Conservation (phyloP, 2,329 filamentous ascomycete species). For the Arthrocladium fulminans region DNA sequence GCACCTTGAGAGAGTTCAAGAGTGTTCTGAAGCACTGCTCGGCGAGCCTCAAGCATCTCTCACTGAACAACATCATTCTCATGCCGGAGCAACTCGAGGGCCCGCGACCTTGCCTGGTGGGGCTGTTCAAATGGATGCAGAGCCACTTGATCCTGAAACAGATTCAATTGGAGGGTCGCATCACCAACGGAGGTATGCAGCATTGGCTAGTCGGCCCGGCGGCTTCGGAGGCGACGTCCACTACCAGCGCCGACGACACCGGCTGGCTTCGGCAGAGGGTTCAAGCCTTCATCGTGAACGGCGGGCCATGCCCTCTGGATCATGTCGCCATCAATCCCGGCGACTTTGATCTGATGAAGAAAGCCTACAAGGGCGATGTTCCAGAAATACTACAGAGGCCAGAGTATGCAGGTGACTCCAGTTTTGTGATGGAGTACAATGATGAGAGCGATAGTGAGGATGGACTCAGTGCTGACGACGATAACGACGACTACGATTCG, state of each 20-base stretch:
- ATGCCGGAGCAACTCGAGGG: background rate
- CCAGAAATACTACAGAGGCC: background rate
- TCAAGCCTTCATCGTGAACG: background rate
- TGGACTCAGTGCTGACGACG: background rate
- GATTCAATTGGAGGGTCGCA: background rate
- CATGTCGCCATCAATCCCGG: constrained; percentile 17
- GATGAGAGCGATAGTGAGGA: background rate
- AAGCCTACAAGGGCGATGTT: background rate
- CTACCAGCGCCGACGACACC: background rate
- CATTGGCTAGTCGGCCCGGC: background rate
- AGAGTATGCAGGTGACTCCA: background rate
- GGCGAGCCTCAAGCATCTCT: background rate
- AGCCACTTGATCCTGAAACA: background rate
- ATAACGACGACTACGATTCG: too few species aligned
- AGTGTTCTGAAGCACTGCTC: background rate
- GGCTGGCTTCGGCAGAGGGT: background rate
- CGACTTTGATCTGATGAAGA: constrained; percentile 11
- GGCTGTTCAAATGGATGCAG: constrained; percentile 5
- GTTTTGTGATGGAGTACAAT: background rate
- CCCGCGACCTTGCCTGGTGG: constrained; percentile 2
- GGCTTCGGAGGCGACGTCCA: too few species aligned
- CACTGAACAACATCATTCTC: background rate
- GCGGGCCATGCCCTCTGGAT: constrained; percentile 14
- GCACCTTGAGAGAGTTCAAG: constrained; percentile 1
- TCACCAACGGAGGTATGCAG: constrained; percentile 5